Percentiles rank a stretch among this genome's conserved stretches.
These are phyloP conservation scores for Phytophthora megakarya DNA, from an alignment of 352 stramenopile genomes.

Conservation along the genomic window DNA sequence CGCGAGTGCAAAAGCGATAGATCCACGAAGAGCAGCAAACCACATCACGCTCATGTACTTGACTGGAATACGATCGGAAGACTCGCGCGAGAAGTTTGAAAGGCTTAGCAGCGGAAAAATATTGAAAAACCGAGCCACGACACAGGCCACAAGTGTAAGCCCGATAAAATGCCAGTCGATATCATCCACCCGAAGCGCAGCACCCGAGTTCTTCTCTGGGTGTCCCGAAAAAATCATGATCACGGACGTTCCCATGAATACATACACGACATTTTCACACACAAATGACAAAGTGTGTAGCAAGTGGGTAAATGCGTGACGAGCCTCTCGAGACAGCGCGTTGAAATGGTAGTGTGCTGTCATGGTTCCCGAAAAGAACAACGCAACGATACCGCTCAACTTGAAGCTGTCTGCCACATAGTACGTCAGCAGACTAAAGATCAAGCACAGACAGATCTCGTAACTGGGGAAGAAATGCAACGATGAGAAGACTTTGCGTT, in stretches of 20 bases:
- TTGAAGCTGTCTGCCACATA: slow-evolving; percentile 78
- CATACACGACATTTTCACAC: slow-evolving; percentile 83
- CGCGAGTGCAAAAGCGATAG: slow-evolving; percentile 92
- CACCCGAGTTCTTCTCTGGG: slow-evolving; percentile 47
- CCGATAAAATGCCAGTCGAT: slow-evolving; percentile 82
- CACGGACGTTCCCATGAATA: slow-evolving; percentile 88
- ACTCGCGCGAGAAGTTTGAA: slow-evolving; percentile 66
- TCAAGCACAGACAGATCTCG: slow-evolving; percentile 84
- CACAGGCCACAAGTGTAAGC: slow-evolving; percentile 65
- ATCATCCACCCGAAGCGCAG: slow-evolving; percentile 71
- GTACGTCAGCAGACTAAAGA: slow-evolving; percentile 86
- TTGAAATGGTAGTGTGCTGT: slow-evolving; percentile 90
- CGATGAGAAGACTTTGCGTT: slow-evolving; percentile 71
- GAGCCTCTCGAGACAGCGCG: slow-evolving; percentile 74
- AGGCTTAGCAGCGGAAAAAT: slow-evolving; percentile 74
- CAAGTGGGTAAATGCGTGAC: slow-evolving; percentile 84
- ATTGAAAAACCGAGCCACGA: slow-evolving; percentile 77
- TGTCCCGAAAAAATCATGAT: slow-evolving; percentile 82
- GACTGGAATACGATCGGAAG: slow-evolving; percentile 57
- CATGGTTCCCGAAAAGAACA: slow-evolving; percentile 93
- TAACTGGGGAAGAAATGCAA: slow-evolving; percentile 84
- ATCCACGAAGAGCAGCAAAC: slow-evolving; percentile 92
- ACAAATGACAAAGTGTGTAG: slow-evolving; percentile 81
- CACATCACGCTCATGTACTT: slow-evolving; percentile 89
- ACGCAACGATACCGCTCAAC: slow-evolving; percentile 92